Base-by-base conservation (phyloP, 768 basidiomycete species). In the Crassisporium funariophilum region DNA sequence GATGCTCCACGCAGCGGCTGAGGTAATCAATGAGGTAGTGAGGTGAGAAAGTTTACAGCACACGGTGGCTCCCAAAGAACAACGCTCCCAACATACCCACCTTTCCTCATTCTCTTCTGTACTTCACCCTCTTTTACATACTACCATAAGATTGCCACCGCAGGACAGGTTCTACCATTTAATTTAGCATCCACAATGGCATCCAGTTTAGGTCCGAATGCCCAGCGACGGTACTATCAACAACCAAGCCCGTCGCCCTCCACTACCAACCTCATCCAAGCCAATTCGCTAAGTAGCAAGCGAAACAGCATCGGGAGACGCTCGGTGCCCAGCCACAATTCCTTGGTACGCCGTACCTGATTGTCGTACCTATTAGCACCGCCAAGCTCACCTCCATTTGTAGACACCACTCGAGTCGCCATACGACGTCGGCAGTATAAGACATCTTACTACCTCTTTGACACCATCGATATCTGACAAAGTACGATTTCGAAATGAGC, bases 391-490 rank as follows among this genome's bases (percentile, higher is more conserved):
- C 6, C 15, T 15, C 13, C 17, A n/a, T 27, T 15, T 29, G 12
- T 29, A 54, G 53, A 44, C 34, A 10, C 52, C 51, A n/a, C 53
- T 52, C 31, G 52, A 53, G 25, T 34, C 43, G 13, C 31, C 47
- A 5, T 38, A 23, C 25, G 37, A 47, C 33, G 23, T 41, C 17
- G 52, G 44, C 41, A 53, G 52, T 11, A 25, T 16, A n/a, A 41
- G 23, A 25, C 41, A 19, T 10, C 46, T n/a, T n/a, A n/a, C n/a
- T n/a, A n/a, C 63, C 43, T 50, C 65, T 12, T 44, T 58, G 5
- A 55, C 54, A 16, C 69, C 67, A 10, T 83, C 80, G 16, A 74
- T 84, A 49, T 81, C 82, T 22, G 78, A 85, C 59, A 84, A 85
- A 71, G 83, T 70, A 50, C 34, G 66, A 11, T 31, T 31, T n/a